Conservation (phyloP, 192 early-diverging fungal genomes). For the Rhizophagus sp. region DNA sequence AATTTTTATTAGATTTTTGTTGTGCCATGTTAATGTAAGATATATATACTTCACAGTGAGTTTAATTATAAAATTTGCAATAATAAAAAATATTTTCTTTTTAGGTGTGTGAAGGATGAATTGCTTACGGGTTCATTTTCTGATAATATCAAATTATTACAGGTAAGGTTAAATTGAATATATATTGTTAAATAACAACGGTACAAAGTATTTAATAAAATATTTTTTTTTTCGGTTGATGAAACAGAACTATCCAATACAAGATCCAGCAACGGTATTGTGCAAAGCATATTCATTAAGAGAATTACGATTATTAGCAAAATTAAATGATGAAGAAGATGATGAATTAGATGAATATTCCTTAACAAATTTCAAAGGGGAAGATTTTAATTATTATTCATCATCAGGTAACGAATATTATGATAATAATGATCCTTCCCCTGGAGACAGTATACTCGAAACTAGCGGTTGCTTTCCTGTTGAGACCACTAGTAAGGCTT, state of each 20-base stretch:
- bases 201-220: too few relatives aligned
- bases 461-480: not conserved
- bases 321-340: constrained; percentile 25
- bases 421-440: not conserved
- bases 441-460: not conserved
- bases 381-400: not conserved
- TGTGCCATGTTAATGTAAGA: constrained; percentile 71
- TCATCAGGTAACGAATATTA: constrained; percentile 14
- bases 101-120: constrained; percentile 32
- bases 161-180: constrained; percentile 41
- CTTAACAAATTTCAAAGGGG: not conserved
- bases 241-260: constrained; percentile 26
- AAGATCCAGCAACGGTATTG: constrained; percentile 16
- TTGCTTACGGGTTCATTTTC: constrained; percentile 63
- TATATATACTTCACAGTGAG: not conserved
- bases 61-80: not conserved
- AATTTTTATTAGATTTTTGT: constrained; percentile 75
- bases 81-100: not conserved
- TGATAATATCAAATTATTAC: constrained; percentile 60
- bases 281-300: constrained; percentile 21
- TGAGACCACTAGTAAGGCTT: not conserved
- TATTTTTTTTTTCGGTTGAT: not conserved
- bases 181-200: not conserved
- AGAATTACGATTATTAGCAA: constrained; percentile 12
- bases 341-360: constrained; percentile 4